A percentile compares a stretch with the other conserved stretches of the same genome.
phyloP scores from a whole-genome alignment of 495 filamentous ascomycete species.

The Penicillium atrosanguineum region DNA sequence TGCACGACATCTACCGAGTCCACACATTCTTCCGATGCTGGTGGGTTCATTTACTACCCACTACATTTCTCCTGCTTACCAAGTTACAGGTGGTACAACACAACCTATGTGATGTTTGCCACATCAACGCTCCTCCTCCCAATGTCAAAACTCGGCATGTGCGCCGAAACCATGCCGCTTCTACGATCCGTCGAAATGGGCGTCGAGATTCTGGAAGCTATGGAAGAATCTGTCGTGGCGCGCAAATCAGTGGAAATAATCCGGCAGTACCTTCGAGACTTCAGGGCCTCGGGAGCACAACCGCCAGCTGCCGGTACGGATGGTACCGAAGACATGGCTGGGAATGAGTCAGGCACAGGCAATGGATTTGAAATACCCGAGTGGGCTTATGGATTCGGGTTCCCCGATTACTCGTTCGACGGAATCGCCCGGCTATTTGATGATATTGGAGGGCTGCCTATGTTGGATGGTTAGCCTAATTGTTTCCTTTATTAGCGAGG shows the following conservation, averaged over 20 bases:
- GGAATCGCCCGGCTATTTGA: constrained; percentile 40
- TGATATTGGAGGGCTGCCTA: constrained; percentile 35
- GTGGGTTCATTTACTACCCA: constrained; percentile 14
- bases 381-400: constrained; percentile 42
- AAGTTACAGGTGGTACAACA: constrained; percentile 41
- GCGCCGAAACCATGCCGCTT: constrained; percentile 30
- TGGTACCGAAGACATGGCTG: constrained; percentile 1
- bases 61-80: neutral
- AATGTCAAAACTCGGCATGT: constrained; percentile 37
- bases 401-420: constrained; percentile 43
- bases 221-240: constrained; percentile 42
- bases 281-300: constrained; percentile 17
- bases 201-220: constrained; percentile 42
- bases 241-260: constrained; percentile 42
- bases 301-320: neutral
- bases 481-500: neutral
- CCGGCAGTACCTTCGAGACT: constrained; percentile 37
- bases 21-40: constrained; percentile 46
- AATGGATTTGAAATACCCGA: constrained; percentile 35
- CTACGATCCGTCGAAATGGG: constrained; percentile 37
- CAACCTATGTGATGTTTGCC: constrained; percentile 44
- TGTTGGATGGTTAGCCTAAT: constrained; percentile 26
- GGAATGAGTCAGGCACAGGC: constrained; percentile 11
- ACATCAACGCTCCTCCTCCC: constrained; percentile 41
- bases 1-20: constrained; percentile 41